Evolutionary conservation across 2,329 filamentous ascomycete genomes (phyloP).

Genomic region (Mycosphaerella arachidis): DNA sequence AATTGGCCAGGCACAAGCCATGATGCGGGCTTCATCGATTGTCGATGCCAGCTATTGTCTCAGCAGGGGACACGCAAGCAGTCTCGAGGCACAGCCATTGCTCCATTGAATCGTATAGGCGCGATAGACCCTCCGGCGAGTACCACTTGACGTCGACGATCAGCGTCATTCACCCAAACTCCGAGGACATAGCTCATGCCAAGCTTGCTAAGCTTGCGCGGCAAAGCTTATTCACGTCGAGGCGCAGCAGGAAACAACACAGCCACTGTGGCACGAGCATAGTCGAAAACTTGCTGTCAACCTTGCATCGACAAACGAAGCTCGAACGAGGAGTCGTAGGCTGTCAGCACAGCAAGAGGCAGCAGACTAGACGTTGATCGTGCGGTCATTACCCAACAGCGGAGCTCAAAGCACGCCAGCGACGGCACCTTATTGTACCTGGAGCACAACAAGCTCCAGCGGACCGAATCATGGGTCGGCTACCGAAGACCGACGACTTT

Average conservation of each 20-base stretch:
- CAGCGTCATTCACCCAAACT: not conserved
- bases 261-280: not conserved
- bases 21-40: not conserved
- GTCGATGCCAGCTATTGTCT: conserved; percentile 1
- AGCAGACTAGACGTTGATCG: not conserved
- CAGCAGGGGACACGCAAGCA: not conserved
- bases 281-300: not conserved
- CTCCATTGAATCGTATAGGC: not conserved
- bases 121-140: not conserved
- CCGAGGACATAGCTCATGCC: not conserved
- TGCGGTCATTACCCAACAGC: not conserved
- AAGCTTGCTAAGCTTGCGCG: not conserved
- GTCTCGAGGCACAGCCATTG: not conserved
- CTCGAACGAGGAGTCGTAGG: not conserved
- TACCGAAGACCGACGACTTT: conserved; percentile 43
- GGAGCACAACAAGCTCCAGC: not conserved
- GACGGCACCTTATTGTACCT: not conserved
- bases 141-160: not conserved
- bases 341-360: not conserved
- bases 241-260: not conserved
- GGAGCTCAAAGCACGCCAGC: not conserved
- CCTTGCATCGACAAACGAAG: not conserved
- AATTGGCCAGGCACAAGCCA: conserved; percentile 9
- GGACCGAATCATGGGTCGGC: conserved; percentile 32
- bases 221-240: not conserved